These are phyloP conservation scores for Chaetomium tenue DNA, from an alignment of 495 filamentous ascomycete species.

Conservation along the genomic window DNA sequence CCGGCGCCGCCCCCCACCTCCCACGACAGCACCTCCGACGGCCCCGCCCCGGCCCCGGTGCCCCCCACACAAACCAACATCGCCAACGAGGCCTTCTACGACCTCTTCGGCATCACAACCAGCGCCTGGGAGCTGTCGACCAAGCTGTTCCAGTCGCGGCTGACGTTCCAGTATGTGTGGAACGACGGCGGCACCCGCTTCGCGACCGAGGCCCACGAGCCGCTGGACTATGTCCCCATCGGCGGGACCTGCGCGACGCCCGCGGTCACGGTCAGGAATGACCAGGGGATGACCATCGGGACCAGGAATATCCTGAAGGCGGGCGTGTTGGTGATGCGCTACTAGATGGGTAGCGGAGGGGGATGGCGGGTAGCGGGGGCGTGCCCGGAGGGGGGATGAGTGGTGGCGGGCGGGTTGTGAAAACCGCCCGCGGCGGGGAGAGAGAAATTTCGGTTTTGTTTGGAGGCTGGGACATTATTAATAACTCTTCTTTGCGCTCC, in stretches of 20 bases:
- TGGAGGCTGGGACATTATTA: not conserved
- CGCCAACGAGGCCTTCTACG: constrained; percentile 30
- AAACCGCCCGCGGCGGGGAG: too few species aligned
- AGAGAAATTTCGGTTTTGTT: not conserved
- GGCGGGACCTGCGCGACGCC: constrained; percentile 33
- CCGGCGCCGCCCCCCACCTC: not conserved
- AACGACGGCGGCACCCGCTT: constrained; percentile 33
- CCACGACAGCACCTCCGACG: too few species aligned
- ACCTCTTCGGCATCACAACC: constrained; percentile 30
- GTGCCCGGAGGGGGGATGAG: too few species aligned
- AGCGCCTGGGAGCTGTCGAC: constrained; percentile 35
- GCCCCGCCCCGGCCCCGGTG: not conserved
- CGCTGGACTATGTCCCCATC: too few species aligned
- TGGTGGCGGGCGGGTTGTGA: too few species aligned
- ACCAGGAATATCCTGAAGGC: constrained; percentile 32
- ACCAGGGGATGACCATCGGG: constrained; percentile 28
- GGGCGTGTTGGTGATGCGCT: constrained; percentile 30
- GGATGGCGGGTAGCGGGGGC: too few species aligned
- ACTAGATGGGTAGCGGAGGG: too few species aligned
- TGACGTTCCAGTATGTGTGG: constrained; percentile 37
- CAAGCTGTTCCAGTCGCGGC: constrained; percentile 29
- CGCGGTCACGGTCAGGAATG: constrained; percentile 33
- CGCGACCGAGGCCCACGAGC: constrained; percentile 27
- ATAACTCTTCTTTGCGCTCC: not conserved
- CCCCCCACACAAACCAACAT: not conserved